Conservation (phyloP, 805 yeast species). For the Starmerella bacillaris region DNA sequence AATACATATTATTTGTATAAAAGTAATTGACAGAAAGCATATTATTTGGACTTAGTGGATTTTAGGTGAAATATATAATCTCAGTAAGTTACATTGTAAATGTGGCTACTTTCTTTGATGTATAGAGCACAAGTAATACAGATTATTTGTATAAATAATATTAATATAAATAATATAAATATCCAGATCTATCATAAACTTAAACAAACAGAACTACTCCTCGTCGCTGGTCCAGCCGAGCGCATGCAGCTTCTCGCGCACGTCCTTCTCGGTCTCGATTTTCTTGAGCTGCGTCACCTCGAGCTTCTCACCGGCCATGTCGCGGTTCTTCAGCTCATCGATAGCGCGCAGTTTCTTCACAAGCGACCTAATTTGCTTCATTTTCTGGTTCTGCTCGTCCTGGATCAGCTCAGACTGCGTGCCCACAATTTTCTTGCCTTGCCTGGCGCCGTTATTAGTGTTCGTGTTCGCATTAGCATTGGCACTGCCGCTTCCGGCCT, state of each 20-base stretch:
- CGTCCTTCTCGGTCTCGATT: constrained; percentile 69
- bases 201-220: too few relatives aligned
- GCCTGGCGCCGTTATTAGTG: neutral
- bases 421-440: constrained; percentile 1
- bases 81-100: too few relatives aligned
- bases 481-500: constrained; percentile 10
- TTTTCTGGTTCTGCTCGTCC: constrained; percentile 38
- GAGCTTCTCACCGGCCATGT: constrained; percentile 61
- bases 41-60: too few relatives aligned
- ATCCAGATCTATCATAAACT: too few relatives aligned
- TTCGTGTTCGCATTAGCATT: constrained; percentile 14
- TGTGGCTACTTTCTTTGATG: too few relatives aligned
- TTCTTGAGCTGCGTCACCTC: constrained; percentile 88
- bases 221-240: constrained; percentile 48
- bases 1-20: too few relatives aligned
- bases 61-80: too few relatives aligned
- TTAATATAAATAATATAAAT: too few relatives aligned
- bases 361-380: constrained; percentile 77
- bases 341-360: constrained; percentile 92
- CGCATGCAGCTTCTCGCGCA: constrained; percentile 51
- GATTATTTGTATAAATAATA: too few relatives aligned
- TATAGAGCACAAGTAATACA: too few relatives aligned
- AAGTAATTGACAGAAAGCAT: too few relatives aligned
- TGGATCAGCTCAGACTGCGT: neutral
- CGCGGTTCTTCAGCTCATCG: constrained; percentile 70